These are phyloP conservation scores for Singerocomus rubriflavus DNA, from an alignment of 1,284 basidiomycete genomes.

Conservation along the genomic window DNA sequence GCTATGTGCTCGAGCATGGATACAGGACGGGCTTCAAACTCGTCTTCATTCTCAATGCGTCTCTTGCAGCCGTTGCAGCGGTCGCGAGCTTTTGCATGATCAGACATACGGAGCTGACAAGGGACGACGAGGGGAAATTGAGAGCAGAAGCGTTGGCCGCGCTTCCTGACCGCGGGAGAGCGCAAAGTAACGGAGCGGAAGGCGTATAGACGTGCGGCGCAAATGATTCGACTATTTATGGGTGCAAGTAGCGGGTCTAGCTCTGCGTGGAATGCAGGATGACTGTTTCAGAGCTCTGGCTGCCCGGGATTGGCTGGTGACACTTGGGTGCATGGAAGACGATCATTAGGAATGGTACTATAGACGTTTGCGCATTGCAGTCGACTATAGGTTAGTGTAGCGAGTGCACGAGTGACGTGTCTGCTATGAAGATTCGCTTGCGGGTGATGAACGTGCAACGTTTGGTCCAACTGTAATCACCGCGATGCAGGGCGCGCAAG, in stretches of 20 bases:
- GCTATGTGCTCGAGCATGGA: slow-evolving; percentile 45
- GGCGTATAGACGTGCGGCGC: slow-evolving; percentile 1
- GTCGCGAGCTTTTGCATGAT: slow-evolving; percentile 55
- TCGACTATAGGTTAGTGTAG: too few species aligned
- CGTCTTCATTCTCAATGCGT: slow-evolving; percentile 58
- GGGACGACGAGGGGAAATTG: slow-evolving; percentile 51
- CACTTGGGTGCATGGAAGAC: background rate
- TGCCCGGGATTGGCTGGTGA: background rate
- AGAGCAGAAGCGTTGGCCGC: slow-evolving; percentile 33
- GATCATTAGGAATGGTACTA: background rate
- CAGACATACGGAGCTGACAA: slow-evolving; percentile 52
- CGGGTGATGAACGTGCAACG: slow-evolving; percentile 6
- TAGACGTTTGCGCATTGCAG: background rate
- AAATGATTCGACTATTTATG: too few species aligned
- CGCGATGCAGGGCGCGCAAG: slow-evolving; percentile 5
- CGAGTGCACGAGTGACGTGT: background rate
- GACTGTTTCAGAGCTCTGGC: too few species aligned
- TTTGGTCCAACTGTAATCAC: slow-evolving; percentile 18
- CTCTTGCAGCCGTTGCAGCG: slow-evolving; percentile 44
- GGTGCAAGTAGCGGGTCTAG: too few species aligned
- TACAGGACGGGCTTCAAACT: slow-evolving; percentile 56
- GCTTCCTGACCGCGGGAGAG: slow-evolving; percentile 1
- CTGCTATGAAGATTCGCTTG: background rate
- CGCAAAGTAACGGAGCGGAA: background rate
- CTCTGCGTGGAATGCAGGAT: background rate